phyloP scores from a whole-genome alignment of 192 early-diverging fungal genomes.

The Coemansia sp. region DNA sequence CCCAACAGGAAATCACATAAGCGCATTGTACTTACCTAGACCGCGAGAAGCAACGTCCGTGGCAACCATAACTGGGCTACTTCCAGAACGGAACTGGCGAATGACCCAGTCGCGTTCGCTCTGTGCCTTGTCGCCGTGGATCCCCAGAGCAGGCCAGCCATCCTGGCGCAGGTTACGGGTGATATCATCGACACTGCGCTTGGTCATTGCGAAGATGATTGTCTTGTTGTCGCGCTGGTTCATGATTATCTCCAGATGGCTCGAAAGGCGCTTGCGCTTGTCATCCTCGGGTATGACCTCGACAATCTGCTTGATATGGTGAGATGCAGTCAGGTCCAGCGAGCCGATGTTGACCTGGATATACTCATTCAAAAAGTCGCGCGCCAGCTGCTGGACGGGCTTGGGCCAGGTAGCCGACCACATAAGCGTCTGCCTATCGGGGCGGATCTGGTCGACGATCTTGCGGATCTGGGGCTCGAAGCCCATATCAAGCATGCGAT shows the following conservation, averaged over 20 bases:
- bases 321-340: conserved; percentile 85
- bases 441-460: conserved; percentile 95
- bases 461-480: conserved; percentile 98
- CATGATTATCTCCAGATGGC: conserved; percentile 81
- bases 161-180: conserved; percentile 85
- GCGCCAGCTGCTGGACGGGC: conserved; percentile 87
- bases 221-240: conserved; percentile 86
- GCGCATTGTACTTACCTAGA: conserved; percentile 69
- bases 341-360: conserved; percentile 98
- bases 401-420: conserved; percentile 99
- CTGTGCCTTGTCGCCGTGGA: conserved; percentile 97
- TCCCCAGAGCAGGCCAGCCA: conserved; percentile 88
- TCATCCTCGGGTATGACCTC: conserved; percentile 86
- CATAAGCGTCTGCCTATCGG: conserved; percentile 98
- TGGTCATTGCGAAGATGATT: conserved; percentile 92
- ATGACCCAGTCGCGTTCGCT: conserved; percentile 96
- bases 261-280: conserved; percentile 72
- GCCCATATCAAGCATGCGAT: conserved; percentile 99
- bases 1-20: neutral
- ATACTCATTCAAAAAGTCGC: conserved; percentile 87
- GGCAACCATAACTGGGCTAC: conserved; percentile 90
- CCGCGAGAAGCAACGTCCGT: conserved; percentile 98
- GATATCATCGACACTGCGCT: conserved; percentile 88
- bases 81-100: conserved; percentile 84
- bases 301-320: conserved; percentile 88